Conservation (phyloP, 345 rosid genomes). For the Zanthoxylum bungeanum region DNA sequence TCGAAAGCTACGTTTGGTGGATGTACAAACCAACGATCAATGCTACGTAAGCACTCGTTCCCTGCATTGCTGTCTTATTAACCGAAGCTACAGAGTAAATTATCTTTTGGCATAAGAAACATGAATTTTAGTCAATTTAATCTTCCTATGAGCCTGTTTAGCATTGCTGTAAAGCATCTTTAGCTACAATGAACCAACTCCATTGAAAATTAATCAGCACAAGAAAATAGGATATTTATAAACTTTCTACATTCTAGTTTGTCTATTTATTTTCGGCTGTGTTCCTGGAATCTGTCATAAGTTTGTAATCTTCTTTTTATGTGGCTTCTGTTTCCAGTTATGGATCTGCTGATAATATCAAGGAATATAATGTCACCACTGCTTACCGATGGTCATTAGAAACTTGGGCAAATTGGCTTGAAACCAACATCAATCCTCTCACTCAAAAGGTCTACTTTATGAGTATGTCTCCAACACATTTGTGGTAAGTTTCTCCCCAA, state of each 20-base stretch:
- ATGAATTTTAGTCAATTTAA: too few relatives aligned
- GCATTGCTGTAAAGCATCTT: neutral
- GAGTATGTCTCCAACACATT: slow-evolving; percentile 92
- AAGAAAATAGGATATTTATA: neutral
- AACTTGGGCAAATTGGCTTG: slow-evolving; percentile 87
- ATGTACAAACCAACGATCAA: slow-evolving; percentile 82
- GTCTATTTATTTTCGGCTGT: neutral
- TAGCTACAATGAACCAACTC: neutral
- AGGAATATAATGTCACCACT: slow-evolving; percentile 62
- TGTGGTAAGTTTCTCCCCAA: slow-evolving; percentile 47
- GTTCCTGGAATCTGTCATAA: neutral
- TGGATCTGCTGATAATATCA: slow-evolving; percentile 41
- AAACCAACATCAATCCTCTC: slow-evolving; percentile 53
- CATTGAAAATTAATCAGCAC: neutral
- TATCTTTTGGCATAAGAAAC: too few relatives aligned
- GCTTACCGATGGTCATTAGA: slow-evolving; percentile 77
- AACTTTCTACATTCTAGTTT: neutral
- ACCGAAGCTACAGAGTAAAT: too few relatives aligned
- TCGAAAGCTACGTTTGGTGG: slow-evolving; percentile 98
- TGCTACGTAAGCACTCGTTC: slow-evolving; percentile 58
- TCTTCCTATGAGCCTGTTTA: too few relatives aligned
- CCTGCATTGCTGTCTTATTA: neutral
- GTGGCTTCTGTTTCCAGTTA: slow-evolving; percentile 35
- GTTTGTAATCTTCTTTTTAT: neutral
- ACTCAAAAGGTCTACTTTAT: slow-evolving; percentile 82